phyloP scores from a whole-genome alignment of 2,329 filamentous ascomycete genomes.

The Rhinocladiella mackenziei region DNA sequence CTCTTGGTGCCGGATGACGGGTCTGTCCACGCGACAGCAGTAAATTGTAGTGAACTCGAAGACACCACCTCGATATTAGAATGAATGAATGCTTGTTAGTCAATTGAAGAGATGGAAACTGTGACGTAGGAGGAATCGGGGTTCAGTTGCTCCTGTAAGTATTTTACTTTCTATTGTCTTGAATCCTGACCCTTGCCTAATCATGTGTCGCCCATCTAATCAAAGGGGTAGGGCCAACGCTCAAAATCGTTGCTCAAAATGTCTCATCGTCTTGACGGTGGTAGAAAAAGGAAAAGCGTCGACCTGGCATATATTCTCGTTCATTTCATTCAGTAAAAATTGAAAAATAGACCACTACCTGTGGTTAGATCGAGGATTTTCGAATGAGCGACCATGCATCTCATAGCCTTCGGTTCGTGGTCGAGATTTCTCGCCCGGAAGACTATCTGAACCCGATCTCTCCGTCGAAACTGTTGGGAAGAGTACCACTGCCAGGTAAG shows the following conservation, averaged over 20 bases:
- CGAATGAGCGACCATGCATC: conserved; percentile 15
- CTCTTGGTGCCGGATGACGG: no score
- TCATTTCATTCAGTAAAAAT: no score
- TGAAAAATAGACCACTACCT: no score
- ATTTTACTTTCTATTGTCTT: neutral
- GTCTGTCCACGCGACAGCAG: no score
- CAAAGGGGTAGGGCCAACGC: neutral
- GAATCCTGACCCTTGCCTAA: neutral
- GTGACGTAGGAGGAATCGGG: no score
- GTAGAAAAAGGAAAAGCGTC: neutral
- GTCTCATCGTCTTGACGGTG: no score
- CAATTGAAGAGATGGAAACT: no score
- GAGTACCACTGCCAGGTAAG: conserved; percentile 37
- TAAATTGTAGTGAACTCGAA: no score
- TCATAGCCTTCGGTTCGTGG: conserved; percentile 21
- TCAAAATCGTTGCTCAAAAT: neutral
- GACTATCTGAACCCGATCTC: conserved; percentile 1
- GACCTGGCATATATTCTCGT: neutral
- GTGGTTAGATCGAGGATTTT: neutral
- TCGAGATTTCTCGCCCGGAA: conserved; percentile 23
- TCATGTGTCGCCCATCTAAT: no score
- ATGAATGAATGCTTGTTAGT: no score
- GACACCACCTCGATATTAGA: no score
- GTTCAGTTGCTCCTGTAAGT: no score
- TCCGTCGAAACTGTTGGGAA: conserved; percentile 5